phyloP scores from a whole-genome alignment of 768 basidiomycete species.

The Trametes cinnabarina region DNA sequence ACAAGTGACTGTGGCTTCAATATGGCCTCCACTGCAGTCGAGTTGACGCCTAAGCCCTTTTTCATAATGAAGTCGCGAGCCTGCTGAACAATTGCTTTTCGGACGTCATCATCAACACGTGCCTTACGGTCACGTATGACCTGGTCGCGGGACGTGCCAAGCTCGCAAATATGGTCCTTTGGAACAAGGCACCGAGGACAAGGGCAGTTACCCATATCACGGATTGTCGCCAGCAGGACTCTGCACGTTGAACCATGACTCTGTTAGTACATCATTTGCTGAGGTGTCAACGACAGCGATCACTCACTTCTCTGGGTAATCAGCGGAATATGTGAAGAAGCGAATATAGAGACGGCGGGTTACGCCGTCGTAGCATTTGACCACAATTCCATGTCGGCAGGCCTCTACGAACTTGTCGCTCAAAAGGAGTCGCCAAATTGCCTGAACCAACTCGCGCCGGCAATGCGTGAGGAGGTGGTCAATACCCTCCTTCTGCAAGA shows the following conservation, averaged over 20 bases:
- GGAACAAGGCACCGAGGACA: slow-evolving; percentile 31
- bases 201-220: slow-evolving; percentile 30
- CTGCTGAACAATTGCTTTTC: not conserved
- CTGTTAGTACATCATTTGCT: too few relatives aligned
- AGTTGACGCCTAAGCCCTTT: not conserved
- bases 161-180: slow-evolving; percentile 14
- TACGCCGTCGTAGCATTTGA: slow-evolving; percentile 24
- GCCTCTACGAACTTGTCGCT: slow-evolving; percentile 23
- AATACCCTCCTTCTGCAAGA: not conserved
- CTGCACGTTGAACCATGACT: not conserved
- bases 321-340: slow-evolving; percentile 29
- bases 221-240: slow-evolving; percentile 29
- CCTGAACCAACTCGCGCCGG: slow-evolving; percentile 27
- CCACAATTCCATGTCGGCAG: slow-evolving; percentile 22
- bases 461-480: slow-evolving; percentile 18
- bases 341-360: slow-evolving; percentile 21
- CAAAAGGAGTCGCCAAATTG: slow-evolving; percentile 18
- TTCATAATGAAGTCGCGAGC: not conserved
- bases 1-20: not conserved
- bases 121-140: not conserved
- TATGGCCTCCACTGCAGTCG: not conserved
- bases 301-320: slow-evolving; percentile 31
- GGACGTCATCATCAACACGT: slow-evolving; percentile 15
- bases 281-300: too few relatives aligned
- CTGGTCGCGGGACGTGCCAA: slow-evolving; percentile 20